These are phyloP conservation scores for Termitomyces sp. DNA, from an alignment of 768 basidiomycete species.

Conservation along the genomic window DNA sequence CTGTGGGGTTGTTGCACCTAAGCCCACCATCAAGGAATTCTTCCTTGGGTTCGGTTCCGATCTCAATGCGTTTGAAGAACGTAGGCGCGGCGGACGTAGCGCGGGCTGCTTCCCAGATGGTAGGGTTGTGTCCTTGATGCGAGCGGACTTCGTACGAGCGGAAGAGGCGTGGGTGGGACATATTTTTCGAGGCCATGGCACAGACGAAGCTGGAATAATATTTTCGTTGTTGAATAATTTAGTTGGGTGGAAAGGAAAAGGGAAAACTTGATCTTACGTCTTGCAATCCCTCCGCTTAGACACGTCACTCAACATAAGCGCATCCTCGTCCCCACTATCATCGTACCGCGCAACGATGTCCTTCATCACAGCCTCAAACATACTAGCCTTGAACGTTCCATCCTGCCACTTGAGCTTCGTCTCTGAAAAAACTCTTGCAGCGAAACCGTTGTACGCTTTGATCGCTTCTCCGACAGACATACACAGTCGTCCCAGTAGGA, in stretches of 20 bases:
- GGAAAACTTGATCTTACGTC: neutral
- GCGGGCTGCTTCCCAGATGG: constrained; percentile 24
- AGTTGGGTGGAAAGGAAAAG: too few species aligned
- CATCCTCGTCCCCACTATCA: neutral
- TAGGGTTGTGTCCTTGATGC: constrained; percentile 6
- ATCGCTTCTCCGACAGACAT: constrained; percentile 18
- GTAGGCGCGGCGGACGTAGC: constrained; percentile 22
- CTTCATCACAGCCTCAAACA: neutral
- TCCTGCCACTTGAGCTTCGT: neutral
- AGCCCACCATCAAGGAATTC: constrained; percentile 13
- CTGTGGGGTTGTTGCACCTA: constrained; percentile 11
- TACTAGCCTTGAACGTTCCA: neutral
- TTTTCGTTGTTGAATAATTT: neutral
- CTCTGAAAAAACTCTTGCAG: neutral
- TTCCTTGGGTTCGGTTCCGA: constrained; percentile 5
- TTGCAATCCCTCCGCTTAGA: neutral
- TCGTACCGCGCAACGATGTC: neutral
- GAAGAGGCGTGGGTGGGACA: constrained; percentile 7
- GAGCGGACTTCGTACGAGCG: constrained; percentile 6
- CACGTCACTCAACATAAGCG: neutral
- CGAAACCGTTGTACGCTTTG: constrained; percentile 9
- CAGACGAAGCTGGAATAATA: neutral
- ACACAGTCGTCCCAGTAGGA: constrained; percentile 20
- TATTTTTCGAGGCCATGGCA: constrained; percentile 2
- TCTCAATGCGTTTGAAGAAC: constrained; percentile 18